Conservation (phyloP, 1,139 yeast species). For the Lodderomyces theae region DNA sequence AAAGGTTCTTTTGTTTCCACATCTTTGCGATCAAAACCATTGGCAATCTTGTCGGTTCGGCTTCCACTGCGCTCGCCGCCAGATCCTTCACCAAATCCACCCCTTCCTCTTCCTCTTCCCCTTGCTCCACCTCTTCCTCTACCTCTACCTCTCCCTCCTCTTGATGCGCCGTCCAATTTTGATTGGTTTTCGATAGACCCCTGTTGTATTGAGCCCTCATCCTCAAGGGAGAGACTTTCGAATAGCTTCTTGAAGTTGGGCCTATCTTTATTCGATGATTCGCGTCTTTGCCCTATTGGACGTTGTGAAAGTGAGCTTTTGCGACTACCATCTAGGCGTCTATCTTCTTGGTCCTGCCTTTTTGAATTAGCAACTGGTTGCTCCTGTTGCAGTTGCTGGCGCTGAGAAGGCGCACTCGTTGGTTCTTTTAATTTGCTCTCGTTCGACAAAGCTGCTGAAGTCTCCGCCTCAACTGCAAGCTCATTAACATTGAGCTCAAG, state of each 20-base stretch:
- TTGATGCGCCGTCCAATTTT: slow-evolving; percentile 8
- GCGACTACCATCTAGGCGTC: neutral
- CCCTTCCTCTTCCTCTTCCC: slow-evolving; percentile 17
- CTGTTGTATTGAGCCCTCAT: slow-evolving; percentile 1
- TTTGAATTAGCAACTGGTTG: neutral
- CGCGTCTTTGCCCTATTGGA: neutral
- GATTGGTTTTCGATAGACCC: neutral
- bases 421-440: neutral
- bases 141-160: slow-evolving; percentile 18
- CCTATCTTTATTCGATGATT: slow-evolving; percentile 1
- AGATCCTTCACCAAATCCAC: slow-evolving; percentile 19
- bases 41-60: neutral
- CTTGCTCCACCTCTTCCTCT: slow-evolving; percentile 17
- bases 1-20: neutral
- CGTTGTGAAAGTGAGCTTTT: neutral
- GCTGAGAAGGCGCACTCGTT: neutral
- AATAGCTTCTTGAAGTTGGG: slow-evolving; percentile 3
- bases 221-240: neutral
- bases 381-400: neutral
- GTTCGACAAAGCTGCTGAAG: neutral
- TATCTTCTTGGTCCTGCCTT: neutral
- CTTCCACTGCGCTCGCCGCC: neutral
- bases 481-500: slow-evolving; percentile 13
- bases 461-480: slow-evolving; percentile 7
- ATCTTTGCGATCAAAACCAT: neutral